Conservation (phyloP, 2,329 filamentous ascomycete genomes). For the Cordyceps cateniannulata region DNA sequence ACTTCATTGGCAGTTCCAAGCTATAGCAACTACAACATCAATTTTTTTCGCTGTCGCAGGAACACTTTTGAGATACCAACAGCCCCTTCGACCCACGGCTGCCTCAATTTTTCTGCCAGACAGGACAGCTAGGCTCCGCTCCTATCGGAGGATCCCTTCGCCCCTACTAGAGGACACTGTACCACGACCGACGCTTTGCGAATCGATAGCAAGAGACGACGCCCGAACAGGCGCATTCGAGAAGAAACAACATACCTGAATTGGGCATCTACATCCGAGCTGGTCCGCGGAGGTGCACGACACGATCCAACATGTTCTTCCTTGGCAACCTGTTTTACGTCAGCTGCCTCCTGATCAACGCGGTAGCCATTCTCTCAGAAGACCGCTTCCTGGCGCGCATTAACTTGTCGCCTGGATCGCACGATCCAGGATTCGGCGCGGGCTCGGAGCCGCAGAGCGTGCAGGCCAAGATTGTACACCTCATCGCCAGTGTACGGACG, state of each 20-base stretch:
- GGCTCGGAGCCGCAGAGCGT: slow-evolving; percentile 58
- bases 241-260: background rate
- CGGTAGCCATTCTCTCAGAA: slow-evolving; percentile 79
- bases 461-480: slow-evolving; percentile 72
- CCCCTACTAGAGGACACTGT: slow-evolving; percentile 1
- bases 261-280: too few relatives aligned
- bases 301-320: slow-evolving; percentile 48
- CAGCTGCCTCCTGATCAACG: slow-evolving; percentile 75
- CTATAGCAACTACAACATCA: background rate
- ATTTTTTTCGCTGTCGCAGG: background rate
- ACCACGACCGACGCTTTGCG: background rate
- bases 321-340: slow-evolving; percentile 64
- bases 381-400: slow-evolving; percentile 77
- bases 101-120: background rate
- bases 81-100: background rate
- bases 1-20: background rate
- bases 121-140: background rate
- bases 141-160: background rate
- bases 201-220: background rate
- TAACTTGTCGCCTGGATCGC: slow-evolving; percentile 59
- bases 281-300: background rate
- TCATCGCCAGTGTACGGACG: slow-evolving; percentile 77
- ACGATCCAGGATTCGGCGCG: slow-evolving; percentile 67
- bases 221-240: background rate
- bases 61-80: background rate